Evolutionary conservation across 495 filamentous ascomycete genomes (phyloP), one percentile per base, ranked within the genome.

Genomic region (Penicillium verhagenii): DNA sequence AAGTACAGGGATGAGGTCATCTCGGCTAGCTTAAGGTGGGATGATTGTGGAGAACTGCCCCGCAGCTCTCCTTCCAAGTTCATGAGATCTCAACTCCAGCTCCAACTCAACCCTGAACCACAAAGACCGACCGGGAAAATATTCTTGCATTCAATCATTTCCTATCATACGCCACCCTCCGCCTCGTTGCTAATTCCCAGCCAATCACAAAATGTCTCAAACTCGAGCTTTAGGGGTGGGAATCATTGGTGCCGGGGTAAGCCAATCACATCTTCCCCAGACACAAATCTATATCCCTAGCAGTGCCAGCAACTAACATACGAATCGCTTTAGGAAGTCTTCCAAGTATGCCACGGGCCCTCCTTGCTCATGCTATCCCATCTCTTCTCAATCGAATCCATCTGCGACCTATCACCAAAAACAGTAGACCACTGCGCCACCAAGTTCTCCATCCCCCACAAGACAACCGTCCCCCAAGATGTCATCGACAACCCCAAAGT

Each of bases 321-420:
- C 9, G n/a, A n/a, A n/a, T n/a, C n/a, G n/a, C 4, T n/a, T 16
- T 23, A 62, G 59, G 60, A 78, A 45, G 67, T 81, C 14, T 69
- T 77, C 23, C 79, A 81, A 59, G 72, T 76, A 6, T 63, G 72
- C 46, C 79, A 81, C 56, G 58, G 78, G 1, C 77, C 77, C 14
- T 73, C 60, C 9, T 58, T 81, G 21, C 43, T 57, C 31, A 53
- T 75, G 18, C 63, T 81, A 13, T 62, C 63, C 14, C 60, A 72
- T 24, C 63, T 63, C 21, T 79, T 69, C 63, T 49, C 54, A 10
- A 64, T 73, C 33, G 63, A 60, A 14, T 64, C 63, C n/a, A 64
- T 77, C 50, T 78, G 70, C 64, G 76, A 79, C 52, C 31, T 74
- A 6, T 79, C 76, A 1, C 24, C 50, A 1, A 52, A 62, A 14